Base-by-base conservation (phyloP, 2,329 filamentous ascomycete species). In the Dryadomyces quercivorus region DNA sequence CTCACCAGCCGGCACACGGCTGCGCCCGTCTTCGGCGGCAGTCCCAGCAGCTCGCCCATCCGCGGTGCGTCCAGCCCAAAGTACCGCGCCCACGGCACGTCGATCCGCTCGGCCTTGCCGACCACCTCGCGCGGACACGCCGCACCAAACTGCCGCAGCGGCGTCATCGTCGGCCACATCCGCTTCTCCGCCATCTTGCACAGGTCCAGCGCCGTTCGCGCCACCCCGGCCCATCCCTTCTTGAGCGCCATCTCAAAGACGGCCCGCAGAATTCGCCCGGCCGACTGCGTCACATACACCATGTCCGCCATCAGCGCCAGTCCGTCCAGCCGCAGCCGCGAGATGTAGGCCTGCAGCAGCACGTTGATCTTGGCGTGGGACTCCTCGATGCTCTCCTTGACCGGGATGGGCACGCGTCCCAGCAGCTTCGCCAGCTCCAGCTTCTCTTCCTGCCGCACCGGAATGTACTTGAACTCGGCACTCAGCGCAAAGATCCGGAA, bases 181-280 rank as follows among this genome's bases (percentile, higher is more conserved):
- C 94, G 81, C 76, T 95, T 95, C 74, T 98, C 93, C 0, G 92
- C 93, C 89, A 95, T 97, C 73, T 98, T 98, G 73, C 94, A 98
- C 53, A 98, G 78, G 63, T 95, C 88, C 45, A 98, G 75, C 0
- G 93, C 91, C 58, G 86, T 89, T 72, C 93, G 95, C 9, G 93
- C 88, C 3, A 97, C 93, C 16, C 84, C 85, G 1, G 93, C 83
- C 92, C 92, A 98, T 38, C 92, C 92, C 70, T 96, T 96, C 72
- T 92, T 95, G 60, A 98, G 72, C n/a, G 88, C 86, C 54, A 98
- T 97, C 71, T 98, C 94, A 61, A 97, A 98, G 51, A 98, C 85
- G 0, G 93, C 93, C 55, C 93, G 84, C 48, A 98, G 74, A 62
- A 98, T 96, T 78, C 93, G 89, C 36, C 93, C 93, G 51, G 93